Evolutionary conservation across 148 eudicot species (phyloP).

Genomic region (Cornus suecica): DNA sequence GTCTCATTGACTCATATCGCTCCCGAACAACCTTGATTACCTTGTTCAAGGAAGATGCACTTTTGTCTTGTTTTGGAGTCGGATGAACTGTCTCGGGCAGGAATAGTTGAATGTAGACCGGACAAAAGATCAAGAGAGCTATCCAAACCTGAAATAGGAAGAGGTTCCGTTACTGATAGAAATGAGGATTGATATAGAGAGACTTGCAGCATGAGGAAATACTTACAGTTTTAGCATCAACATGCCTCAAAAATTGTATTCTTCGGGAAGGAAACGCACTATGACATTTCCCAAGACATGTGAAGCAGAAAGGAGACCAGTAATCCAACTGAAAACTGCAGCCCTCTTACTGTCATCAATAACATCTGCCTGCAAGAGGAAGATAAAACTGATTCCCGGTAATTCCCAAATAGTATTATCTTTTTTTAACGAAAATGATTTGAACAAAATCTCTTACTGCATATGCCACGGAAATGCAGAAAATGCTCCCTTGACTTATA

Average conservation of each 20-base stretch:
- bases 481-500: slow-evolving; percentile 88
- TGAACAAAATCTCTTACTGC: slow-evolving; percentile 52
- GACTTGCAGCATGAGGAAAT: not conserved
- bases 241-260: slow-evolving; percentile 73
- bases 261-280: slow-evolving; percentile 81
- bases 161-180: not conserved
- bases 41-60: slow-evolving; percentile 32
- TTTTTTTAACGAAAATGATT: not conserved
- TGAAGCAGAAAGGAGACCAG: slow-evolving; percentile 77
- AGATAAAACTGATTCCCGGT: not conserved
- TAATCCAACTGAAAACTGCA: slow-evolving; percentile 84
- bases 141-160: slow-evolving; percentile 61
- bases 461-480: slow-evolving; percentile 89
- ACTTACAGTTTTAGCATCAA: slow-evolving; percentile 2
- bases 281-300: slow-evolving; percentile 74
- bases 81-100: slow-evolving; percentile 57
- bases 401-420: not conserved
- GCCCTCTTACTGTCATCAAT: slow-evolving; percentile 61
- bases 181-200: not conserved
- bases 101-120: slow-evolving; percentile 65
- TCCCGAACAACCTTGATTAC: slow-evolving; percentile 34
- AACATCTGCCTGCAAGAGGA: slow-evolving; percentile 67
- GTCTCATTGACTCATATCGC: slow-evolving; percentile 65
- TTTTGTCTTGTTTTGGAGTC: slow-evolving; percentile 34
- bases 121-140: slow-evolving; percentile 63